These are phyloP conservation scores for Solanum piurae DNA, from an alignment of 257 asterid species.

Conservation along the genomic window DNA sequence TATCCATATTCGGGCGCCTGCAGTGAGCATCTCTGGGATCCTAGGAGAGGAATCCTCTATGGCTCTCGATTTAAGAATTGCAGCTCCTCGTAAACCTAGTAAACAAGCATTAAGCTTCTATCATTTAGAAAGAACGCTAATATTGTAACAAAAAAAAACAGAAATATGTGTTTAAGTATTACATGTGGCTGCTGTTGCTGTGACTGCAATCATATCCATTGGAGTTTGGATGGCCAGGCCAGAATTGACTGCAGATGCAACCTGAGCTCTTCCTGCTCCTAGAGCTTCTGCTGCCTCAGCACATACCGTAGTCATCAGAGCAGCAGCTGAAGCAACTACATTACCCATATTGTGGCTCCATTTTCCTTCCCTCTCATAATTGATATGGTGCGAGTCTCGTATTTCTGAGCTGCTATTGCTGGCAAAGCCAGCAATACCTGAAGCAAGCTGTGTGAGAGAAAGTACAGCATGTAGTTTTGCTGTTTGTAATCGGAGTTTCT, in stretches of 20 bases:
- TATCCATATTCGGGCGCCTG: constrained; percentile 37
- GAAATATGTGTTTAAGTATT: background rate
- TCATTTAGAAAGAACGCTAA: background rate
- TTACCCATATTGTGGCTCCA: constrained; percentile 20
- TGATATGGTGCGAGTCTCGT: constrained; percentile 9
- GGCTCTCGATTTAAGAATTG: constrained; percentile 48
- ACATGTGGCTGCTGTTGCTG: constrained; percentile 69
- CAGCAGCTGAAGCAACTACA: constrained; percentile 50
- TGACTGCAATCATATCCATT: constrained; percentile 44
- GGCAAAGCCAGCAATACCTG: constrained; percentile 53
- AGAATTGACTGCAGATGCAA: constrained; percentile 45
- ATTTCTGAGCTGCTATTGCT: constrained; percentile 18
- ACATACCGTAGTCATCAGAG: constrained; percentile 45
- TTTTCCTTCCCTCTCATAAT: constrained; percentile 6
- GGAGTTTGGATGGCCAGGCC: constrained; percentile 56
- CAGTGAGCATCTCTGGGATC: constrained; percentile 26
- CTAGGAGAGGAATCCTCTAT: constrained; percentile 19
- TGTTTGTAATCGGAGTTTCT: constrained; percentile 39
- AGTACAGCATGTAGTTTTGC: constrained; percentile 54
- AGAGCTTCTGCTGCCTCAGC: constrained; percentile 59
- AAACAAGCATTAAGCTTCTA: background rate
- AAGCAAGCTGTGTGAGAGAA: constrained; percentile 61
- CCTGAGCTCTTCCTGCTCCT: constrained; percentile 43
- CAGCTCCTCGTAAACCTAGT: constrained; percentile 53
- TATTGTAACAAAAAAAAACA: background rate